Conservation (phyloP, 139 green algal genomes). For the Microglena sp. region DNA sequence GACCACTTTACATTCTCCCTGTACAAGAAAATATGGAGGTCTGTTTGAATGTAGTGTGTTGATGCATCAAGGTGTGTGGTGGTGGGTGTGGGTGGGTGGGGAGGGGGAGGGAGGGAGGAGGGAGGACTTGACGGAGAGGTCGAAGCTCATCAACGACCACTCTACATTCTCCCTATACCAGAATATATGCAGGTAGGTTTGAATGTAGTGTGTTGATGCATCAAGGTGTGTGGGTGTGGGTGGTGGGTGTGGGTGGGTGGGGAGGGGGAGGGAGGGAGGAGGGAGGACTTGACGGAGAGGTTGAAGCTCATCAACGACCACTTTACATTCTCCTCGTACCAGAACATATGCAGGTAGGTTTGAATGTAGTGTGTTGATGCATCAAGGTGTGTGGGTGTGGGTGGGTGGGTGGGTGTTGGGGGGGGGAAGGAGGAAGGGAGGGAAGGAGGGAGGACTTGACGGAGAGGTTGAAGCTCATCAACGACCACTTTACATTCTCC, state of each 20-base stretch:
- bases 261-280: not conserved
- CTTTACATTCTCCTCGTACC: slow-evolving; percentile 67
- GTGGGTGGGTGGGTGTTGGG: too few relatives aligned
- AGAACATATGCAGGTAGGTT: slow-evolving; percentile 66
- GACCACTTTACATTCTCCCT: not conserved
- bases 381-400: too few relatives aligned
- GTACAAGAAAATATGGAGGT: not conserved
- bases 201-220: too few relatives aligned
- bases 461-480: slow-evolving; percentile 44
- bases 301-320: slow-evolving; percentile 54
- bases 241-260: too few relatives aligned
- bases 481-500: slow-evolving; percentile 62
- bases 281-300: slow-evolving; percentile 21
- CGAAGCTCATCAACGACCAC: slow-evolving; percentile 53
- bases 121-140: slow-evolving; percentile 24
- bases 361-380: too few relatives aligned
- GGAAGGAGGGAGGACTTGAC: slow-evolving; percentile 12
- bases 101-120: too few relatives aligned
- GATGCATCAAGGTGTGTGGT: too few relatives aligned
- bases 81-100: too few relatives aligned
- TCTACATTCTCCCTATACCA: slow-evolving; percentile 67
- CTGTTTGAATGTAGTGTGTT: too few relatives aligned
- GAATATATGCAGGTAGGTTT: slow-evolving; percentile 67
- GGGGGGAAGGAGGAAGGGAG: too few relatives aligned
- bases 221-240: too few relatives aligned